Conservation (phyloP, 2,329 filamentous ascomycete species). For the Falciphora oryzae region DNA sequence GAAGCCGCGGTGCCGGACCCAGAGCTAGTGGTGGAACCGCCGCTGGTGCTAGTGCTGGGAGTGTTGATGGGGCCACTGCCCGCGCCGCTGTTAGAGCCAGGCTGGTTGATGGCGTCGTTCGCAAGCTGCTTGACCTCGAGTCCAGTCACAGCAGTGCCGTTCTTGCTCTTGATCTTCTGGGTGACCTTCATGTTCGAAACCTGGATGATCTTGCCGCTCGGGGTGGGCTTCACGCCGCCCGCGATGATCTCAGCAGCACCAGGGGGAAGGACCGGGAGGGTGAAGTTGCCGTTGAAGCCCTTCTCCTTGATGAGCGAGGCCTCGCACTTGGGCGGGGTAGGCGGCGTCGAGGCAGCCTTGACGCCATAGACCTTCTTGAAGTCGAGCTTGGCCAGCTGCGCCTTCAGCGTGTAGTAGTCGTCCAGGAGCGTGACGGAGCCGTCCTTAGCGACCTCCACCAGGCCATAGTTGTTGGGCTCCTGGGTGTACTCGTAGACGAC, state of each 20-base stretch:
- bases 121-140: slow-evolving; percentile 42
- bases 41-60: not conserved
- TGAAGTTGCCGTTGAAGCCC: slow-evolving; percentile 74
- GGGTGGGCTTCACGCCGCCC: slow-evolving; percentile 63
- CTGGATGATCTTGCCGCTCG: slow-evolving; percentile 57
- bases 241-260: slow-evolving; percentile 69
- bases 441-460: slow-evolving; percentile 56
- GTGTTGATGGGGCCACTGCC: not conserved
- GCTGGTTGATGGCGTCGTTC: slow-evolving; percentile 39
- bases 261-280: slow-evolving; percentile 61
- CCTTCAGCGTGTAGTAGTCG: slow-evolving; percentile 70
- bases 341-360: slow-evolving; percentile 48
- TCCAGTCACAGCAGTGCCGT: slow-evolving; percentile 48
- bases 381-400: slow-evolving; percentile 70
- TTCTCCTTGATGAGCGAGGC: slow-evolving; percentile 58
- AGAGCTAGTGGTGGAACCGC: not conserved
- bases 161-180: slow-evolving; percentile 54
- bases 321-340: slow-evolving; percentile 56
- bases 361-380: slow-evolving; percentile 59
- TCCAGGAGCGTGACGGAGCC: slow-evolving; percentile 50
- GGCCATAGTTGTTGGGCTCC: slow-evolving; percentile 60
- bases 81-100: slow-evolving; percentile 33
- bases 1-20: not conserved
- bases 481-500: slow-evolving; percentile 78
- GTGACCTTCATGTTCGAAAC: slow-evolving; percentile 52